Evolutionary conservation across 768 basidiomycete species (phyloP), one percentile per base, ranked within the genome.

Genomic region (Tephrocybe sp.): DNA sequence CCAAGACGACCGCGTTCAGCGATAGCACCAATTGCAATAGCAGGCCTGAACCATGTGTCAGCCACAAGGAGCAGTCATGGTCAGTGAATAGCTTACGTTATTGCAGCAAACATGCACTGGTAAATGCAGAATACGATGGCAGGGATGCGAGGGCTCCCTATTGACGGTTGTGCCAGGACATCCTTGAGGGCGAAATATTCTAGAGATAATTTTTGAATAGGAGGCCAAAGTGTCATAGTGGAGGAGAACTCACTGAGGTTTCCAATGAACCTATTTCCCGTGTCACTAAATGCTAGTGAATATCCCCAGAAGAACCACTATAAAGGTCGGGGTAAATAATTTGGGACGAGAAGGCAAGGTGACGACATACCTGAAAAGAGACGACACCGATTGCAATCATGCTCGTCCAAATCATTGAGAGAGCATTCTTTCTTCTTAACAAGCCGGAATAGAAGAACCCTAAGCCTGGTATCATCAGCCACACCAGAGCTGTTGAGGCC

Each of bases 291-390:
- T 0, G 95, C 82, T 19, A 98, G 75, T 1, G 92, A 94, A 72
- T 79, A 98, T 2, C 95, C 95, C 95, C 95, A 97, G 77, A 96
- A 94, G 75, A 92, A 94, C 92, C 92, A 95, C 87, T 93, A 55
- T 13, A 53, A 53, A 30, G 7, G 34, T 19, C 4, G 58, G 39
- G 26, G 5, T 7, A 17, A 26, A 39, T 40, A 23, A 40, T 2
- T 17, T 9, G 12, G 16, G 2, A 6, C 33, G 41, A 11, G 35
- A 39, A 31, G 14, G 20, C 12, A 35, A 23, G 20, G 22, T 43
- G 20, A 7, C 35, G 55, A 74, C 81, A 52, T 54, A 90, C 91
- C 76, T 92, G 87, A 72, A 93, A 92, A 4, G 85, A 85, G 30
- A 92, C 89, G 59, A 89, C 79, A 0, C 85, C 93, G 11, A 93